Conservation (phyloP, 306 rosid genomes). For the Cyclanthera cordifolia region DNA sequence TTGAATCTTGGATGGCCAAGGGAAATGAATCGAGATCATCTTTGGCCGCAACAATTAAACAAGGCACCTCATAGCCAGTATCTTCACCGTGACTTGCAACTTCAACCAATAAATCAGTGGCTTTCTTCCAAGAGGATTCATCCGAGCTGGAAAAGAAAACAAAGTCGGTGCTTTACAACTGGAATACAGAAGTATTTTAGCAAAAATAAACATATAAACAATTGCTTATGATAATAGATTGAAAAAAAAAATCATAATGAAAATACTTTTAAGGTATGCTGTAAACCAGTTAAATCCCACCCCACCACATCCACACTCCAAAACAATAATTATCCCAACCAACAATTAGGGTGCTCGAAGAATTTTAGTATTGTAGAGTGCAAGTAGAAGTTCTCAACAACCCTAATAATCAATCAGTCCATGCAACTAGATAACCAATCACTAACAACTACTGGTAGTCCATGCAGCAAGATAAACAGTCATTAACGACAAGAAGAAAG, state of each 20-base stretch:
- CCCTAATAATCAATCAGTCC: neutral
- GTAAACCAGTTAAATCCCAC: neutral
- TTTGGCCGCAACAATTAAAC: conserved; percentile 95
- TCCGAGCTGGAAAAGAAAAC: conserved; percentile 44
- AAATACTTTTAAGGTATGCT: neutral
- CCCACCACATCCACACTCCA: neutral
- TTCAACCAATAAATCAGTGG: conserved; percentile 65
- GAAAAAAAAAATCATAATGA: neutral
- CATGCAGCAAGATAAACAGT: neutral
- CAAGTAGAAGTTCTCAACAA: neutral
- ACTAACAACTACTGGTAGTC: neutral
- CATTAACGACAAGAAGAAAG: neutral
- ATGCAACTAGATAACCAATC: neutral
- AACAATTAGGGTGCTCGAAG: neutral
- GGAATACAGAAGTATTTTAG: neutral
- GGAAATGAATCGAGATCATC: conserved; percentile 85
- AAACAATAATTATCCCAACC: neutral
- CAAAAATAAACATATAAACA: neutral
- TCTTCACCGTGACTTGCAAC: conserved; percentile 93
- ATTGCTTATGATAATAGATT: neutral
- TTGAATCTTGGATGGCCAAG: conserved; percentile 78
- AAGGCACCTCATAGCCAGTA: conserved; percentile 94
- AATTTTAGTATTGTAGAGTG: neutral
- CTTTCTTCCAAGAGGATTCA: conserved; percentile 71
- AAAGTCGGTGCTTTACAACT: neutral